phyloP scores from a whole-genome alignment of 2,329 filamentous ascomycete species.

The Epichloe sp. region DNA sequence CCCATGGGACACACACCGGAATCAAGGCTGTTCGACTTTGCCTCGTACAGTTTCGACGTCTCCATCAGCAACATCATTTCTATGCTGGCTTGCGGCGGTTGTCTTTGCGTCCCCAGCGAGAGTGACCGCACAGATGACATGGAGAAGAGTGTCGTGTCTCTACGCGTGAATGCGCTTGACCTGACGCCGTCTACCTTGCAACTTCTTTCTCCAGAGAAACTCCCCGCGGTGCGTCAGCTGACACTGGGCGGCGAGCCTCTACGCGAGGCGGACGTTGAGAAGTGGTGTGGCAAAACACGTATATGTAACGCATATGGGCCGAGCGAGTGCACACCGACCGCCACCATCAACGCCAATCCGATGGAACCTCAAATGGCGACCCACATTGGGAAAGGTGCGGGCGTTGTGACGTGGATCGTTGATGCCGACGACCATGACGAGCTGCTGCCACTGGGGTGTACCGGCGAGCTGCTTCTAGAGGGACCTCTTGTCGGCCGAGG shows the following conservation, averaged over 20 bases:
- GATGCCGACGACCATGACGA: constrained; percentile 9
- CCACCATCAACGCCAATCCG: neutral
- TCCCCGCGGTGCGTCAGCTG: neutral
- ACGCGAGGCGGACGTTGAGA: neutral
- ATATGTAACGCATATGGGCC: neutral
- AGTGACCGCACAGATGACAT: neutral
- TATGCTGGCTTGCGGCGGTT: neutral
- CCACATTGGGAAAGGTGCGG: constrained; percentile 2
- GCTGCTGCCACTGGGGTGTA: constrained; percentile 9
- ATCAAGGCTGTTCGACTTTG: constrained; percentile 2
- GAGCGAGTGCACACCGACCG: neutral
- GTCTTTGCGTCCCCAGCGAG: neutral
- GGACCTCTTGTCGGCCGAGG: constrained; percentile 35
- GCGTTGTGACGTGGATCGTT: constrained; percentile 12
- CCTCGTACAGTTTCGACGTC: constrained; percentile 4
- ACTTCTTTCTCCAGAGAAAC: neutral
- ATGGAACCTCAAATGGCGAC: neutral
- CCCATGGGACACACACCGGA: neutral
- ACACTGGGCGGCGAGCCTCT: neutral
- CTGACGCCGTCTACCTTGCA: neutral
- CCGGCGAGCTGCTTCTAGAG: constrained; percentile 24
- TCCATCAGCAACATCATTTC: neutral
- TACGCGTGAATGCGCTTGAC: neutral
- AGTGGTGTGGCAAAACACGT: neutral
- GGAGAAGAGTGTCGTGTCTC: neutral